Conservation (phyloP, 1,139 yeast genomes). For the Pichia sp. region DNA sequence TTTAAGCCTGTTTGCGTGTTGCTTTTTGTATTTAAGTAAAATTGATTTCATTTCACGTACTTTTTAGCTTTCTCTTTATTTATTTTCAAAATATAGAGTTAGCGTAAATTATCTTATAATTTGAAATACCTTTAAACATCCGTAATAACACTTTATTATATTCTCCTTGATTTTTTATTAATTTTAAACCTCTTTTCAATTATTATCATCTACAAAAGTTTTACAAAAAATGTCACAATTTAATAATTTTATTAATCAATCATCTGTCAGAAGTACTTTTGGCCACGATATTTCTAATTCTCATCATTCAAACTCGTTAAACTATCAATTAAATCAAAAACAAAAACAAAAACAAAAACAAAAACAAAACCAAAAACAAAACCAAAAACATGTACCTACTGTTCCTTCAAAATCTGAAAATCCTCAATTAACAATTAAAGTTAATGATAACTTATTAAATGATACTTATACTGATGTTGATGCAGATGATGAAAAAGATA, state of each 20-base stretch:
- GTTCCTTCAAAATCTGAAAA: neutral
- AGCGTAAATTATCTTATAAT: no score
- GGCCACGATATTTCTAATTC: slow-evolving; percentile 9
- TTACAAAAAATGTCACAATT: neutral
- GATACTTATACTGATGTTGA: neutral
- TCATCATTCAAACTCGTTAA: neutral
- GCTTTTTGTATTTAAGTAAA: no score
- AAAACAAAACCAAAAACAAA: no score
- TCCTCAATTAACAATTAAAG: neutral
- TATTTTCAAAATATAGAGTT: no score
- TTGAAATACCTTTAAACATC: no score
- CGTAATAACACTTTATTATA: no score
- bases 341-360: no score
- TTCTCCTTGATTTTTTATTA: no score
- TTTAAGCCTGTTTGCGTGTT: neutral
- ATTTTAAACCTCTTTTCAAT: no score
- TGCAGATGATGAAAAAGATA: slow-evolving; percentile 7
- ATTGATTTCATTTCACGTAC: no score
- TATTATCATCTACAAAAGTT: neutral
- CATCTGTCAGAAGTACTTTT: neutral
- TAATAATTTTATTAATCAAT: neutral
- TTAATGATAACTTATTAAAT: neutral
- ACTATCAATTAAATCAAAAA: neutral
- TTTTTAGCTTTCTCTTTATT: no score
- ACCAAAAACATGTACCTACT: neutral